These are phyloP conservation scores for Phyllosticta citribraziliensis DNA, from an alignment of 2,329 filamentous ascomycete species.

Conservation along the genomic window DNA sequence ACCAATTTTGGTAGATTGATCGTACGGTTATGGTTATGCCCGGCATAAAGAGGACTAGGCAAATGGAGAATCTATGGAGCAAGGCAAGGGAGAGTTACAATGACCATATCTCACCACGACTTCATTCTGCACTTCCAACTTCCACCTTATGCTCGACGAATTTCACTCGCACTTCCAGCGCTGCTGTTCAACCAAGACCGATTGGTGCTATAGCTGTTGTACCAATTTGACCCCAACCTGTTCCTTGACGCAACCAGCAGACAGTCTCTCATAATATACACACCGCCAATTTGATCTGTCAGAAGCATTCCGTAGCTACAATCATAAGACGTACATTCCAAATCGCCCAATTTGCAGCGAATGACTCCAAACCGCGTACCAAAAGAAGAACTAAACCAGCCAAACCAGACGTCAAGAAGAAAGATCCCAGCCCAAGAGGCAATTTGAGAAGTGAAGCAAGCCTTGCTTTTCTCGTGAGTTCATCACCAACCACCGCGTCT, in stretches of 20 bases:
- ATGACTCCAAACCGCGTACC: background rate
- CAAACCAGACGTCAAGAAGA: background rate
- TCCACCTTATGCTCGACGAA: too few relatives aligned
- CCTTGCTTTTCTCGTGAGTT: background rate
- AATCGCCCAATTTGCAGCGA: background rate
- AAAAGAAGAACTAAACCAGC: background rate
- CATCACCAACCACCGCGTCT: background rate
- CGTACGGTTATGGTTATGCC: too few relatives aligned
- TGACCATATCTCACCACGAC: too few relatives aligned
- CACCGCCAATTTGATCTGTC: background rate
- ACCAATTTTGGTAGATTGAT: too few relatives aligned
- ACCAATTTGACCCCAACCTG: background rate
- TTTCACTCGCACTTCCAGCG: too few relatives aligned
- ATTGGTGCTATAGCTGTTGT: background rate
- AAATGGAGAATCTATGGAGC: too few relatives aligned
- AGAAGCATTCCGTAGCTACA: background rate
- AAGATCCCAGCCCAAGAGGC: background rate
- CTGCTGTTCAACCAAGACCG: too few relatives aligned
- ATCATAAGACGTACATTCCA: background rate
- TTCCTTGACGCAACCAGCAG: too few relatives aligned
- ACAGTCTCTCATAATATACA: too few relatives aligned
- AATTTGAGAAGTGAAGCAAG: background rate
- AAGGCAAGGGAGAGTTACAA: too few relatives aligned
- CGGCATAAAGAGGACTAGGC: too few relatives aligned
- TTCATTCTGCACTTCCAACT: too few relatives aligned